Percentiles rank a stretch among this genome's conserved stretches.
phyloP scores from a whole-genome alignment of 2,329 filamentous ascomycete species.

The Pseudogymnoascus sp. region DNA sequence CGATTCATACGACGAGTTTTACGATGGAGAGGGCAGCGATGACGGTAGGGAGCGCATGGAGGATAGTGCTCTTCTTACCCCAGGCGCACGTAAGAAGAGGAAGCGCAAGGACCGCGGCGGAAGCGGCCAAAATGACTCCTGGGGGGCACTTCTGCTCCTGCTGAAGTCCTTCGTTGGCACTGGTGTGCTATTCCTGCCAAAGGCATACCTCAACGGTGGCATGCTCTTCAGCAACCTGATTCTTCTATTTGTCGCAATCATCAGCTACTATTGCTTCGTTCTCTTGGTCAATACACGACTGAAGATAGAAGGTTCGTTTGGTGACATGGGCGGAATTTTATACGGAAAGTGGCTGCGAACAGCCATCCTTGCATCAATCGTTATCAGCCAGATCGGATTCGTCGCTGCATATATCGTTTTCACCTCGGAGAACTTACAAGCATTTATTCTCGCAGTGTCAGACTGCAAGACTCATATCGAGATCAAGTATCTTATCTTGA shows the following conservation, averaged over 20 bases:
- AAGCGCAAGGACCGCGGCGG: constrained; percentile 67
- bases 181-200: constrained; percentile 84
- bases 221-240: constrained; percentile 96
- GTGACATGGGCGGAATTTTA: constrained; percentile 86
- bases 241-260: constrained; percentile 70
- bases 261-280: constrained; percentile 98
- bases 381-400: constrained; percentile 92
- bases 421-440: constrained; percentile 89
- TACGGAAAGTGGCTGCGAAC: constrained; percentile 87
- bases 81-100: constrained; percentile 58
- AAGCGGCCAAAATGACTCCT: constrained; percentile 67
- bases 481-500: constrained; percentile 81
- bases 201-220: constrained; percentile 89
- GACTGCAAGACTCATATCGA: constrained; percentile 78
- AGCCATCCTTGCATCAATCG: constrained; percentile 83
- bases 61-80: constrained; percentile 72
- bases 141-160: constrained; percentile 73
- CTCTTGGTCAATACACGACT: constrained; percentile 80
- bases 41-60: constrained; percentile 75
- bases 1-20: constrained; percentile 53
- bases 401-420: constrained; percentile 95
- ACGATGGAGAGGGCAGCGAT: constrained; percentile 48
- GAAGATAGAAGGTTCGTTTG: constrained; percentile 86
- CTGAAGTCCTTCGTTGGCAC: constrained; percentile 98
- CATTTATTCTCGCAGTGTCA: constrained; percentile 85